These are phyloP conservation scores for Straminergon stramineum DNA, from an alignment of 225 moss, liverwort and hornwort genomes.

Conservation along the genomic window DNA sequence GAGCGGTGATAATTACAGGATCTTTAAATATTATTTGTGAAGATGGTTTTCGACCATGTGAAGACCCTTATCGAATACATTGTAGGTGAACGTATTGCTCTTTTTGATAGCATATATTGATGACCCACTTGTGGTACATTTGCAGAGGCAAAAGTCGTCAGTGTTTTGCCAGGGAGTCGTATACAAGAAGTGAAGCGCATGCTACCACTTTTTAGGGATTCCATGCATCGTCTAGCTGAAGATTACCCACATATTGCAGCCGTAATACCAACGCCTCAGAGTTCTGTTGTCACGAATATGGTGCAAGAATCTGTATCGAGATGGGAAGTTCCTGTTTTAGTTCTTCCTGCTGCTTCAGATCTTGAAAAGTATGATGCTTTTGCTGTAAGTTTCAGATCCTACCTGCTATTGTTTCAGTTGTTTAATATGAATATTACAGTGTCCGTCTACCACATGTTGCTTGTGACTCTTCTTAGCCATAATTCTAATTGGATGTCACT, in stretches of 20 bases:
- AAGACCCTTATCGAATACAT: background rate
- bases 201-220: constrained; percentile 74
- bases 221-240: constrained; percentile 50
- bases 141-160: constrained; percentile 63
- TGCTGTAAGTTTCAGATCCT: constrained; percentile 46
- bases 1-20: background rate
- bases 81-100: background rate
- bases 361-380: constrained; percentile 83
- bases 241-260: constrained; percentile 44
- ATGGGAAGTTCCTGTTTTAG: constrained; percentile 63
- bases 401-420: background rate
- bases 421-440: background rate
- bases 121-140: background rate
- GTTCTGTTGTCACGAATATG: constrained; percentile 36
- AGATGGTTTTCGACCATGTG: background rate
- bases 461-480: background rate
- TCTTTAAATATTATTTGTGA: background rate
- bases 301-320: constrained; percentile 43
- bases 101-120: background rate
- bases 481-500: background rate
- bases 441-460: background rate
- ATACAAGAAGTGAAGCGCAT: constrained; percentile 92
- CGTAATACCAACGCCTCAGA: constrained; percentile 63
- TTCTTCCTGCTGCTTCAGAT: constrained; percentile 77
- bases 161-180: constrained; percentile 89